These are phyloP conservation scores for Colletotrichum liriopes DNA, from an alignment of 2,329 filamentous ascomycete genomes.

Conservation along the genomic window DNA sequence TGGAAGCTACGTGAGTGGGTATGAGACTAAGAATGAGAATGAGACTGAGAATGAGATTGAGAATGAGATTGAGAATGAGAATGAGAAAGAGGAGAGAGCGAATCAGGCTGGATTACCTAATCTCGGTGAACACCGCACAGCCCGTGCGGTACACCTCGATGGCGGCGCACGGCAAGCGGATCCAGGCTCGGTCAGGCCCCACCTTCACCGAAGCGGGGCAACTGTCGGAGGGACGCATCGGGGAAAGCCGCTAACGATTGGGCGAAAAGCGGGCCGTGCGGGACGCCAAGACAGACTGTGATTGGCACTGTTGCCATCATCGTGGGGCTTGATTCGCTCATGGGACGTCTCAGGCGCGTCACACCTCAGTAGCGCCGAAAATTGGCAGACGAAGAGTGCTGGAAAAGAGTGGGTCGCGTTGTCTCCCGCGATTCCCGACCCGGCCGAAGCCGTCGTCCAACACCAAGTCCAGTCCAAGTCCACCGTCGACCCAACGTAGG, in stretches of 20 bases:
- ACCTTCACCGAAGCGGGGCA: not conserved
- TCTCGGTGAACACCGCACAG: not conserved
- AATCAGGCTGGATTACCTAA: conserved; percentile 10
- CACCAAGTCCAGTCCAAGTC: too few species aligned
- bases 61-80: not conserved
- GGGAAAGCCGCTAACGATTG: conserved; percentile 31
- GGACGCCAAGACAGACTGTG: accelerated
- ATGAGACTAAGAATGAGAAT: not conserved
- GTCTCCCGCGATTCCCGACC: conserved; percentile 23
- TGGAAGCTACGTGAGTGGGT: too few species aligned
- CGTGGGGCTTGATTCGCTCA: conserved; percentile 30
- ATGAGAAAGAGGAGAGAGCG: not conserved
- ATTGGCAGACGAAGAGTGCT: not conserved
- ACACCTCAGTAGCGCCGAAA: conserved; percentile 26
- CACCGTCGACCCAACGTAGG: not conserved
- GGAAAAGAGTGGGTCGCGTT: not conserved
- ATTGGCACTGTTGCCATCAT: not conserved
- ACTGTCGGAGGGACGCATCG: conserved; percentile 15
- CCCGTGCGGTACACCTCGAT: not conserved
- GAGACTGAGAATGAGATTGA: not conserved
- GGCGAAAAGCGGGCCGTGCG: not conserved
- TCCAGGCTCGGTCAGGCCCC: conserved; percentile 11
- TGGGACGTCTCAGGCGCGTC: conserved; percentile 41
- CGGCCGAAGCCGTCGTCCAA: conserved; percentile 15
- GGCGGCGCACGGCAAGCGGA: not conserved